Base-by-base conservation (phyloP, 2,329 filamentous ascomycete species). In the Diplodia sapinea region DNA sequence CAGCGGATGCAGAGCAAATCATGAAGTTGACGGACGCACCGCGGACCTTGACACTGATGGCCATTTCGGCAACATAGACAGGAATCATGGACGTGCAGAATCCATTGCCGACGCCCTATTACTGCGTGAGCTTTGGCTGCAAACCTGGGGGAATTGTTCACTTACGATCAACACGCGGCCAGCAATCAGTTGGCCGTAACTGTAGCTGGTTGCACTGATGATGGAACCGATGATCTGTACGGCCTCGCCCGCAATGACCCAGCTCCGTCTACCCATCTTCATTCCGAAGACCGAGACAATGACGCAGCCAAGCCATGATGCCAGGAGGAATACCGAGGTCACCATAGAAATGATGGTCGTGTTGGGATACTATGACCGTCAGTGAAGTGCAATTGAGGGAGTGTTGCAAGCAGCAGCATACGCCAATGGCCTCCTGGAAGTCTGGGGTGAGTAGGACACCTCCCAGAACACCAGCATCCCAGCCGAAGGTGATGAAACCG, bases 401-500 rank as follows among this genome's bases (percentile, higher is more conserved):
- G 1, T 33, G 7, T 4, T 31, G 8, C 17, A 7, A 49, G 31
- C 17, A 13, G 31, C 13, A 26, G 47, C 54, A 15, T 72, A 75
- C 73, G 40, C 70, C 71, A 69, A 78, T 76, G 49, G 76, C 74
- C 40, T 70, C 71, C 65, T 76, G 73, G 68, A 78, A 78, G 11
- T 72, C 69, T 4, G 67, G 57, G 4, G 74, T 76, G 36, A 72
- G 70, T 5, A 76, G 69, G 12, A 78, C 73, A 49, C 76, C 76
- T 52, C 75, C 76, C 5, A 78, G 68, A 8, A 78, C 76, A 67
- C 76, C 76, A 11, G 75, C 76, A 70, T 78, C 76, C 70, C 76
- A 78, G 12, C 76, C 76, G 59, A 73, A 78, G 68, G 76, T 73
- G 70, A 78, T 73, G 70, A 77, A 77, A 43, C 74, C 75, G 66